A percentile compares a stretch with the other conserved stretches of the same genome.
phyloP scores from a whole-genome alignment of 495 filamentous ascomycete species.

The Penicillium mononematosum region DNA sequence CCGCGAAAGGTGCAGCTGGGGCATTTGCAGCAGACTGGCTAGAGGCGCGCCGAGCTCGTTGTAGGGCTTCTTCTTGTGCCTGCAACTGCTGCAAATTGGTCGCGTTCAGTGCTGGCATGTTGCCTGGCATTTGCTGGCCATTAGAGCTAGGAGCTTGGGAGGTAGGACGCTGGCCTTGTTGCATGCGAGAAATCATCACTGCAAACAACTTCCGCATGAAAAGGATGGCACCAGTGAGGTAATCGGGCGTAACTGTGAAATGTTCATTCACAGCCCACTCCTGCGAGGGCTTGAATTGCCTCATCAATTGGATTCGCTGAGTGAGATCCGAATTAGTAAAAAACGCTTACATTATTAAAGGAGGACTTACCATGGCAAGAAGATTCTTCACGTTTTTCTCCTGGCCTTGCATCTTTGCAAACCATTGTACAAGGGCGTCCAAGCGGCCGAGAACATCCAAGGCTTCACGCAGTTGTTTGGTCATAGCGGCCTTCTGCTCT shows the following conservation, averaged over 20 bases:
- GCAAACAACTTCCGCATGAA: conserved; percentile 48
- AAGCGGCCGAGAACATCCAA: conserved; percentile 42
- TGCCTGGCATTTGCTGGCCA: conserved; percentile 29
- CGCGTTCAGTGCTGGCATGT: conserved; percentile 57
- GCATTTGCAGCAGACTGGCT: conserved; percentile 60
- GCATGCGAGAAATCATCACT: conserved; percentile 40
- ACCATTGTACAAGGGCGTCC: conserved; percentile 44
- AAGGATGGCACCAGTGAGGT: conserved; percentile 50
- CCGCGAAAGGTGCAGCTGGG: conserved; percentile 63
- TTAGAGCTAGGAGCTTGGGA: conserved; percentile 27
- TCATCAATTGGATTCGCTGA: conserved; percentile 55
- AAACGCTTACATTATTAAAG: background rate
- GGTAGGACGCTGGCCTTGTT: conserved; percentile 35
- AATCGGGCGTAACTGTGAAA: conserved; percentile 57
- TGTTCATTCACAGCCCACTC: conserved; percentile 54
- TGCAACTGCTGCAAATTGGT: conserved; percentile 62
- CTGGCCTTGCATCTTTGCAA: conserved; percentile 37
- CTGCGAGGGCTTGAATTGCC: conserved; percentile 55
- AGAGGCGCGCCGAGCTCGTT: conserved; percentile 48
- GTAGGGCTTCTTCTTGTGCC: conserved; percentile 47
- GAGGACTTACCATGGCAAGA: conserved; percentile 41
- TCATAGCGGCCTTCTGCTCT: conserved; percentile 48
- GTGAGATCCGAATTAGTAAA: conserved; percentile 26
- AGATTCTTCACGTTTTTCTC: conserved; percentile 46
- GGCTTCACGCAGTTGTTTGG: conserved; percentile 44